Conservation (phyloP, 1,139 yeast genomes). For the Blastobotrys aristatus region DNA sequence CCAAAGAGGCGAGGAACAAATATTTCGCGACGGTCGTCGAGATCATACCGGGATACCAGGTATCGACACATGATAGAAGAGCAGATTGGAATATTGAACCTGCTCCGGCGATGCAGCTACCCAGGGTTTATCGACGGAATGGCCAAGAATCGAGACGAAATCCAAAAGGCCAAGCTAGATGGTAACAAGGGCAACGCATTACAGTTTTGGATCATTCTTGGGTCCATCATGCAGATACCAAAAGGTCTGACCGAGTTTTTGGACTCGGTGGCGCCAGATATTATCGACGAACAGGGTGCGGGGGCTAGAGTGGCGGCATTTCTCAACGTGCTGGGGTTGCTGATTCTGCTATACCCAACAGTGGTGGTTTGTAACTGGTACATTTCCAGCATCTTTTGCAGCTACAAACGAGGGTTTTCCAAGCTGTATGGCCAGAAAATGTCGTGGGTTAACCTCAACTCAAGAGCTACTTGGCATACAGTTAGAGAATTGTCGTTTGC, state of each 20-base stretch:
- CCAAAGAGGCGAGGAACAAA: background rate
- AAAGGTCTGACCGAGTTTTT: slow-evolving; percentile 3
- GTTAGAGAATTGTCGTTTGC: slow-evolving; percentile 3
- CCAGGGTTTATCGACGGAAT: slow-evolving; percentile 2
- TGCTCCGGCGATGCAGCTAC: slow-evolving; percentile 1
- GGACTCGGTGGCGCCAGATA: background rate
- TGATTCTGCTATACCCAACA: slow-evolving; percentile 3
- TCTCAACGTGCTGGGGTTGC: slow-evolving; percentile 2
- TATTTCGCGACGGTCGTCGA: background rate
- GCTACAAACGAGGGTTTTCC: slow-evolving; percentile 5
- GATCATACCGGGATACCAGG: background rate
- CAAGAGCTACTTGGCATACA: slow-evolving; percentile 5
- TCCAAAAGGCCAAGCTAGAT: slow-evolving; percentile 1
- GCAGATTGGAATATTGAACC: slow-evolving; percentile 6
- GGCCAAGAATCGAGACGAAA: slow-evolving; percentile 1
- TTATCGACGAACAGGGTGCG: background rate
- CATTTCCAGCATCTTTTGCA: background rate
- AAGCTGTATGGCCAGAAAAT: background rate
- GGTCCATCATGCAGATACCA: slow-evolving; percentile 4
- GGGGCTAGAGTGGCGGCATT: slow-evolving; percentile 1
- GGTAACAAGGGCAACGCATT: slow-evolving; percentile 3
- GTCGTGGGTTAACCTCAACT: background rate
- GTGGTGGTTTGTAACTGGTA: slow-evolving; percentile 5
- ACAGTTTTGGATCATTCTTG: slow-evolving; percentile 7
- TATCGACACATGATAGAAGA: slow-evolving; percentile 6